These are phyloP conservation scores for Paramecium biaurelia DNA, from an alignment of 73 alveolate genomes.

Conservation along the genomic window DNA sequence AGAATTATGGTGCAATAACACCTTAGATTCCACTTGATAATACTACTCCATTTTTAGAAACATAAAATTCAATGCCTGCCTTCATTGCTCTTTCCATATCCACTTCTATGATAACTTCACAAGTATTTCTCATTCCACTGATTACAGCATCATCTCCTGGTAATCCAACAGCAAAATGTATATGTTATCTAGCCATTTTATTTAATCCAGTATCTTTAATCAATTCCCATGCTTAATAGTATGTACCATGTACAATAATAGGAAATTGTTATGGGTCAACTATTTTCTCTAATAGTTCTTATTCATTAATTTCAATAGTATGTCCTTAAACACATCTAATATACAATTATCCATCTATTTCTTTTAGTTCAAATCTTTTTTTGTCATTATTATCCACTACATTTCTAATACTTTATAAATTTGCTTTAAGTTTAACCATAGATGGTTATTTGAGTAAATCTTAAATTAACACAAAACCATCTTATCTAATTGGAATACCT, in stretches of 20 bases:
- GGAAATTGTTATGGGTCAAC: constrained; percentile 50
- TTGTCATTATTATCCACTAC: constrained; percentile 79
- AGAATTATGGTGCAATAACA: constrained; percentile 75
- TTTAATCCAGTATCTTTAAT: constrained; percentile 74
- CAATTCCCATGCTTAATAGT: constrained; percentile 61
- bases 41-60: constrained; percentile 75
- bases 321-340: constrained; percentile 90
- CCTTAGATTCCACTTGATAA: constrained; percentile 80
- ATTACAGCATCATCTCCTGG: constrained; percentile 81
- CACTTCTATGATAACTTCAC: constrained; percentile 72
- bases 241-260: constrained; percentile 82
- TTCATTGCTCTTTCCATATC: constrained; percentile 72
- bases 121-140: constrained; percentile 79
- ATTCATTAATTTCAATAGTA: constrained; percentile 78
- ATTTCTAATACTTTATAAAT: constrained; percentile 52
- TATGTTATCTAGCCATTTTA: constrained; percentile 83
- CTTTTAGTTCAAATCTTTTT: constrained; percentile 70
- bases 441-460: constrained; percentile 58
- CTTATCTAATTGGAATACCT: constrained; percentile 74
- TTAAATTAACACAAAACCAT: constrained; percentile 72
- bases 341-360: constrained; percentile 64
- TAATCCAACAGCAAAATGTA: constrained; percentile 79
- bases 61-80: constrained; percentile 77
- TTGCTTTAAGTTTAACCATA: constrained; percentile 9
- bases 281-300: constrained; percentile 66